Base-by-base conservation (phyloP, 2,329 filamentous ascomycete genomes). In the Colletotrichum aenigma region DNA sequence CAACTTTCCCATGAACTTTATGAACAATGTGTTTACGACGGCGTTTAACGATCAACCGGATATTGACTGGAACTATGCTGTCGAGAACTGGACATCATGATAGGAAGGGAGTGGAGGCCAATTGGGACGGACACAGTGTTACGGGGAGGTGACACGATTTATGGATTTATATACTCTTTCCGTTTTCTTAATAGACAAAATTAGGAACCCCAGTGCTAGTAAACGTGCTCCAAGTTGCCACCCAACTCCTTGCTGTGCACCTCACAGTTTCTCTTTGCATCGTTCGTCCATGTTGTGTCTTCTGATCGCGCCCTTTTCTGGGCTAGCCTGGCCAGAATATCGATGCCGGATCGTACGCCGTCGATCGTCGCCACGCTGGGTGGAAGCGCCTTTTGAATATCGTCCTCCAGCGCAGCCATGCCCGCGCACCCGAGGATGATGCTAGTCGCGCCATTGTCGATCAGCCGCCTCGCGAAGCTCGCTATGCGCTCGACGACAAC, bases 401-500 rank as follows among this genome's bases (percentile, higher is more conserved):
- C 34, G 4, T 15, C n/a, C 21, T 76, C 74, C 16, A 76, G 18
- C 2, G 34, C 60, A 15, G 74, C 34, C 74, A 76, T 76, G 10
- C 74, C 74, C 7, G 74, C 74, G 18, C 74, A 76, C 2, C 74
- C 74, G 32, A 76, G 70, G 10, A 76, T 55, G 21, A 76, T 66
- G 58, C 64, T 66, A 2, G 10, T 43, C 2, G 74, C 70, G 3
- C 65, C 74, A 21, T n/a, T n/a, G n/a, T 74, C 56, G 8, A 74
- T 38, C 26, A 76, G 38, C 6, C 26, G 26, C 24, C n/a, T 30
- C 7, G 70, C 26, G 21, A 9, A 69, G 16, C 9, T 15, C 9
- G 21, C 28, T 18, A 76, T 76, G 3, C 74, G 58, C 6, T 38
- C 18, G 24, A 76, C 28, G 15, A 76, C 74, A 15, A 26, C 26